Evolutionary conservation across 345 rosid species (phyloP), one percentile per base, ranked within the genome.

Genomic region (Pseudoturritis turrita): DNA sequence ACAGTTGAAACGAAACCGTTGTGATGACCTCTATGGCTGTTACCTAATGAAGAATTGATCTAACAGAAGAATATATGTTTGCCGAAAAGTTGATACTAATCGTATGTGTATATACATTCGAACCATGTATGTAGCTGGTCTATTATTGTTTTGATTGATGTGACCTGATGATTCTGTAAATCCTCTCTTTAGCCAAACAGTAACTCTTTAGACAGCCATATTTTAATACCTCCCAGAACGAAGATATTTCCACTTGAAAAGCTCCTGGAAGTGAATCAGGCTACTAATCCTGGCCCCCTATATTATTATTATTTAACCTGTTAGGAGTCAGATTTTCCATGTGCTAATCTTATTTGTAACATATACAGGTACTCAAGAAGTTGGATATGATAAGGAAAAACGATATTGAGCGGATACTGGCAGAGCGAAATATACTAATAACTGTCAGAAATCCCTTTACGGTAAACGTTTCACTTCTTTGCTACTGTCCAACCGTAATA

Each of bases 381-480:
- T 66, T 88, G 81, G 96, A 88, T 74, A 88, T 90, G 91, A 82
- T 88, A 68, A 79, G 91, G 61, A 90, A 90, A 76, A 90, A 88
- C 54, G 93, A 88, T 67, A 84, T 86, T 6, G 89, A 88, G 80
- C 84, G 89, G 57, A 90, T 90, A 69, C 70, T 90, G 70, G 93
- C 89, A 46, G 96, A 90, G 77, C 83, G 96, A 31, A 87, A 90
- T 77, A 90, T 90, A 73, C 79, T 90, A 23, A 90, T 90, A 78
- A 80, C 96, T 58, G 89, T 90, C 77, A 81, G 93, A 72, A 83
- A 90, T 74, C 93, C 96, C 58, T 90, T 90, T 83, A 88, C 88
- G 96, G 96, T 90, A 88, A 77, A 71, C 15, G 21, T 55, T 54
- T 37, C 44, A 55, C 57, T 35, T 57, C 44, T 52, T 76, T 70